Percentiles rank a stretch among this genome's conserved stretches.
Conservation (phyloP, 805 yeast genomes). For the Ogataea minuta region DNA sequence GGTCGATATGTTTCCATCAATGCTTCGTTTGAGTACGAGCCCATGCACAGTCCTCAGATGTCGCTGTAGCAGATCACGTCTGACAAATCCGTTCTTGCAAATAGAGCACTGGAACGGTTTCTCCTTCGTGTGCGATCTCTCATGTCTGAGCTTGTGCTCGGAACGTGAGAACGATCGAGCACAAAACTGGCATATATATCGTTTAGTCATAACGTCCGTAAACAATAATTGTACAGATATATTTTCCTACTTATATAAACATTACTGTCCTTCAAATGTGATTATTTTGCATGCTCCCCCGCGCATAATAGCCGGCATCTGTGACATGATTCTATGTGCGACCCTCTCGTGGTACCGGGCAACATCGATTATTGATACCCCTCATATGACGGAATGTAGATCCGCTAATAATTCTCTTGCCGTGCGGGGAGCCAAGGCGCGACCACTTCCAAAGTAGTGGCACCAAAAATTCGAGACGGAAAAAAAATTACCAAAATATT, state of each 20-base stretch:
- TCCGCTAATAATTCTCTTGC: conserved; percentile 2
- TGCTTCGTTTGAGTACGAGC: conserved; percentile 29
- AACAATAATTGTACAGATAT: conserved; percentile 1
- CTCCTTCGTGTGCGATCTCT: conserved; percentile 75
- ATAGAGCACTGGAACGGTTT: conserved; percentile 74
- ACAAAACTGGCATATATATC: conserved; percentile 76
- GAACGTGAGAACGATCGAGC: conserved; percentile 78
- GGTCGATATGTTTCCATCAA: conserved; percentile 28
- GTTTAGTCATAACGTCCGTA: conserved; percentile 53
- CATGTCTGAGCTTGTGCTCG: conserved; percentile 77
- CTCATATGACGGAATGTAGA: conserved; percentile 5
- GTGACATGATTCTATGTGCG: neutral
- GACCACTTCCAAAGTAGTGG: too few species aligned
- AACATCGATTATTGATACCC: conserved; percentile 1
- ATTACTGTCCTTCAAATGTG: neutral
- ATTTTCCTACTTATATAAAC: conserved; percentile 7
- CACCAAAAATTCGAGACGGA: neutral
- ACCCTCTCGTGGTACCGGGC: neutral
- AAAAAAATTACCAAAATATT: neutral
- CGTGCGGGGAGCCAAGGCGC: conserved; percentile 5
- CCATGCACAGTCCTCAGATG: conserved; percentile 78
- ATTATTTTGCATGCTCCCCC: conserved; percentile 7
- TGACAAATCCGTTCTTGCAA: conserved; percentile 70
- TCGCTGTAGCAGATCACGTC: conserved; percentile 73
- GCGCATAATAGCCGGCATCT: conserved; percentile 10